Base-by-base conservation (phyloP, 768 basidiomycete genomes). In the Artomyces pyxidatus region DNA sequence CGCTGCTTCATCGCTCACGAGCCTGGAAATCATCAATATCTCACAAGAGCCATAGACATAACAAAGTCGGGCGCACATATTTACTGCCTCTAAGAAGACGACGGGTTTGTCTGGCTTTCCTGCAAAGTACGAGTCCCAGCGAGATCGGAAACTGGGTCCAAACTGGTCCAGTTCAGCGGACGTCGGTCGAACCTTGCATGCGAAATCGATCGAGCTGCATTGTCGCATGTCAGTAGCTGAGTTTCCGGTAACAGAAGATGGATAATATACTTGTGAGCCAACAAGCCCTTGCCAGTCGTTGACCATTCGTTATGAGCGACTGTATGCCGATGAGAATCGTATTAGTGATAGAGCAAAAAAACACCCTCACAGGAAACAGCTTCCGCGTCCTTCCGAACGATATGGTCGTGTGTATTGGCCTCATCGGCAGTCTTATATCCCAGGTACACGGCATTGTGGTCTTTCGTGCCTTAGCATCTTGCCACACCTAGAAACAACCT, bases 61-160 rank as follows among this genome's bases (percentile, higher is more conserved):
- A n/a, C n/a, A n/a, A n/a, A n/a, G n/a, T n/a, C n/a, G 5, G n/a
- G n/a, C 61, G 10, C 12, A 62, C 76, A 67, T 71, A 4, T 72
- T 61, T 21, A 72, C 51, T 0, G 68, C 52, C 1, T 69, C 70
- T 11, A 78, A 56, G 29, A 70, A 64, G 50, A 74, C 58, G 4
- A 77, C 72, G 12, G 78, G 71, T 54, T 81, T 82, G 57, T 83
- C 82, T 1, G 75, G 72, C 3, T 66, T 68, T 23, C 67, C 63
- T 21, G 61, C 71, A 35, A 76, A 82, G 58, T 73, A 76, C n/a
- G 62, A 59, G 6, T 70, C 62, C 81, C 80, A 81, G 40, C 70
- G 63, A 22, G 62, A 40, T 17, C 66, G 58, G 55, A 82, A 83
- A 4, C 58, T 67, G 10, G 74, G 67, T 1, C 69, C 68, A 28